Evolutionary conservation across 2,329 filamentous ascomycete genomes (phyloP).

Genomic region (Cercospora citrullina): DNA sequence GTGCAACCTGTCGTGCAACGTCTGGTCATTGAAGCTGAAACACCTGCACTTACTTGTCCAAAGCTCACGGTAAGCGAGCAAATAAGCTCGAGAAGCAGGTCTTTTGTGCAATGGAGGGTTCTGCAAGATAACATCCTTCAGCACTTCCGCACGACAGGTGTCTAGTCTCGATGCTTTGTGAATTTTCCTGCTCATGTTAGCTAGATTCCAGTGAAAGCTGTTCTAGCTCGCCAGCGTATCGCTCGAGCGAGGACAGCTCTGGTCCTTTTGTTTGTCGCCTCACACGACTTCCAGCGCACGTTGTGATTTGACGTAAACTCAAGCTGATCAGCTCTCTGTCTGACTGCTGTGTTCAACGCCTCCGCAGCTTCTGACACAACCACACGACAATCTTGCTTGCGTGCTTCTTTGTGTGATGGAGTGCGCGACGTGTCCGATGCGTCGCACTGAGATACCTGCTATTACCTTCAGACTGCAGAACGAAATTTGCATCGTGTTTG

Average conservation of each 20-base stretch:
- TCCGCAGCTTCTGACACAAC: neutral
- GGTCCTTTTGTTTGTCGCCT: neutral
- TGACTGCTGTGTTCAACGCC: neutral
- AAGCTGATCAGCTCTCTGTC: neutral
- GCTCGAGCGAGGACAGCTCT: neutral
- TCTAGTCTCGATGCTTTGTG: neutral
- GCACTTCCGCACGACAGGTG: constrained; percentile 1
- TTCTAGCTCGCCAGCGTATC: neutral
- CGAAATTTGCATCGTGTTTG: neutral
- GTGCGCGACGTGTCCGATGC: neutral
- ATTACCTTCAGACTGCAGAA: neutral
- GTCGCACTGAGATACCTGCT: neutral
- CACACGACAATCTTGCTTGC: neutral
- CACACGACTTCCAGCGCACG: neutral
- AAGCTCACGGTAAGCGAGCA: neutral
- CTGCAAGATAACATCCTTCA: neutral
- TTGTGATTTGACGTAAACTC: neutral
- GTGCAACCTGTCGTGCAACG: neutral
- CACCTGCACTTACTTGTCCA: neutral
- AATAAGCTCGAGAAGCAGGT: neutral
- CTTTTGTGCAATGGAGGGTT: neutral
- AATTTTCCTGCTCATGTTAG: neutral
- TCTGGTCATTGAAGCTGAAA: neutral
- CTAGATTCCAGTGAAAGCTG: neutral
- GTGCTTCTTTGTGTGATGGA: neutral